Percentiles rank a stretch among this genome's conserved stretches.
Conservation (phyloP, 257 asterid species). For the Eucommia ulmoides region DNA sequence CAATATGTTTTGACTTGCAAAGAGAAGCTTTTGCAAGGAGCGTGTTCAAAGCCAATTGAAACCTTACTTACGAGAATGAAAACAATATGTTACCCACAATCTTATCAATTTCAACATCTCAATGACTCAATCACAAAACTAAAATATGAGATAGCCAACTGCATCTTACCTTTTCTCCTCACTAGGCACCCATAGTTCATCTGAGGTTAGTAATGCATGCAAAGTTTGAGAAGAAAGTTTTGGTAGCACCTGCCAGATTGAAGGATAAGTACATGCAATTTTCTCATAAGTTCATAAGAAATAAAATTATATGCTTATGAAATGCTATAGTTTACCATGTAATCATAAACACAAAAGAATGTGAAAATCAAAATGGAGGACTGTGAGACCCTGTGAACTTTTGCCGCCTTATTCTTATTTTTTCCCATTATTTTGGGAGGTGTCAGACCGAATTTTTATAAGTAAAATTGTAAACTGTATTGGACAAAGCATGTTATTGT, state of each 20-base stretch:
- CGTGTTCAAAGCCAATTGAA: slow-evolving; percentile 69
- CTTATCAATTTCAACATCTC: too few relatives aligned
- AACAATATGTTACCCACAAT: neutral
- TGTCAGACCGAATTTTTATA: too few relatives aligned
- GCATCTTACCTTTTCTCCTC: slow-evolving; percentile 97
- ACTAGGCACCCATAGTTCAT: slow-evolving; percentile 87
- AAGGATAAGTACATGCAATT: slow-evolving; percentile 13
- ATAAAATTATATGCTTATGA: too few relatives aligned
- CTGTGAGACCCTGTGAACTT: too few relatives aligned
- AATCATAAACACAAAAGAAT: too few relatives aligned
- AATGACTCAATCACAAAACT: neutral
- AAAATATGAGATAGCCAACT: slow-evolving; percentile 11
- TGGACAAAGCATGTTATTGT: too few relatives aligned
- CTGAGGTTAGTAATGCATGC: slow-evolving; percentile 82
- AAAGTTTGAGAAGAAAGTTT: slow-evolving; percentile 87
- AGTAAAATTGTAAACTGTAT: too few relatives aligned
- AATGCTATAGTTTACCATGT: too few relatives aligned
- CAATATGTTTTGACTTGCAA: slow-evolving; percentile 41
- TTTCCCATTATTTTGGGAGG: too few relatives aligned
- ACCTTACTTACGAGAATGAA: slow-evolving; percentile 40
- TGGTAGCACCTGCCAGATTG: slow-evolving; percentile 76
- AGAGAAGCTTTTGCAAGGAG: slow-evolving; percentile 54
- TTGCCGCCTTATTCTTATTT: too few relatives aligned
- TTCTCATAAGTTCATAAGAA: too few relatives aligned
- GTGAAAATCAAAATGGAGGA: too few relatives aligned